Conservation (phyloP, 2,329 filamentous ascomycete genomes). For the Paecilomyces variotii region DNA sequence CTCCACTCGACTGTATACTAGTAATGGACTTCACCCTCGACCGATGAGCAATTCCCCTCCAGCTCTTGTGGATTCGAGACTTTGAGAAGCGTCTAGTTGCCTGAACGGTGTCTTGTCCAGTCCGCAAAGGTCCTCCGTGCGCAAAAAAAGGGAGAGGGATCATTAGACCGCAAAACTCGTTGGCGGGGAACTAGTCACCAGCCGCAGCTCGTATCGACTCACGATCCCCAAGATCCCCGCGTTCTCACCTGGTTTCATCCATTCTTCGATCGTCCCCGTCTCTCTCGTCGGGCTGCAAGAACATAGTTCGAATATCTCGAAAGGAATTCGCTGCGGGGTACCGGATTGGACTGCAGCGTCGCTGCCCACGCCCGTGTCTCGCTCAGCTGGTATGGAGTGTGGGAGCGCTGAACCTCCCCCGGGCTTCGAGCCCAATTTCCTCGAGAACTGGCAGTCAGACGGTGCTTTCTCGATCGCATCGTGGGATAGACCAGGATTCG, state of each 20-base stretch:
- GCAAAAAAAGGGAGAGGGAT: background rate
- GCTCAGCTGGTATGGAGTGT: constrained; percentile 27
- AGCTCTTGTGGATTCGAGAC: background rate
- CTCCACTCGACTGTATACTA: background rate
- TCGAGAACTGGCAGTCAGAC: constrained; percentile 33
- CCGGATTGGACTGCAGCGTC: background rate
- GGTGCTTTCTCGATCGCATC: constrained; percentile 23
- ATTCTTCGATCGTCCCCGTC: background rate
- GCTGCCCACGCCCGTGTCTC: background rate
- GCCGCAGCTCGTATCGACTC: background rate
- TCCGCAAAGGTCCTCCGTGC: background rate
- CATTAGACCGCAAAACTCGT: constrained; percentile 12
- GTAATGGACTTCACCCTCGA: background rate
- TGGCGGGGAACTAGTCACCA: constrained; percentile 13
- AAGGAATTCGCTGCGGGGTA: background rate
- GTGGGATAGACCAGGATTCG: constrained; percentile 29
- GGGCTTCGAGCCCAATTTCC: constrained; percentile 36
- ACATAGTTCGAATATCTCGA: background rate
- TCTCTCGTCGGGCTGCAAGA: background rate
- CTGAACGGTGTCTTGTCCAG: background rate
- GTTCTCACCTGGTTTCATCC: background rate
- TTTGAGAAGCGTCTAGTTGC: background rate
- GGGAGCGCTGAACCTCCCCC: constrained; percentile 27
- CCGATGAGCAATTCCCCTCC: background rate
- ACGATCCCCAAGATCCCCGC: background rate